Evolutionary conservation across 768 basidiomycete genomes (phyloP), one percentile per base, ranked within the genome.

Genomic region (Russula lepida): DNA sequence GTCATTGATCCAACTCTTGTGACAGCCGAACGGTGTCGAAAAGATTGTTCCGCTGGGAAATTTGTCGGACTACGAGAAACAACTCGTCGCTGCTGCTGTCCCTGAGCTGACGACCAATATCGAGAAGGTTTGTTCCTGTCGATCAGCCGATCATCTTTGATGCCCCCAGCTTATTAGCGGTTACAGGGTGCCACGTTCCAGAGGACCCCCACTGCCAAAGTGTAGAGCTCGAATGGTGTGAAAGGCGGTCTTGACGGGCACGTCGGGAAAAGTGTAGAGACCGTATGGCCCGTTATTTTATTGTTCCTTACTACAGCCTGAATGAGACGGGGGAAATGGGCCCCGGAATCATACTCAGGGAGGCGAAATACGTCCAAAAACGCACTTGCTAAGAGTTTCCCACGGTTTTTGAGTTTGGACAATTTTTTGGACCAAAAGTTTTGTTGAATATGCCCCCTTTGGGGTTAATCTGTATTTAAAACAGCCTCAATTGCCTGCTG

Each of bases 21-120:
- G 50, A n/a, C 64, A 95, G 92, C 71, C 81, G 58, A 81, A 83
- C 60, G 97, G 95, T 70, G 86, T 94, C 54, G 79, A 80, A 68
- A 91, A 84, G 76, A 92, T 99, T 70, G 74, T 81, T 67, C 73
- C 86, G n/a, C 79, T 98, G 44, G 95, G 95, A 4, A 77, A 78
- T 51, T 74, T 95, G 68, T 84, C 85, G 2, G 78, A 79, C 1
- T 81, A 76, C 56, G 95, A 99, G 79, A 73, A 84, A 68, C 74
- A 68, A n/a, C 85, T 98, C 58, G 72, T 99, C 71, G 75, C 81
- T 66, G 88, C 86, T 67, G 91, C 89, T 43, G 71, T 98, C 58
- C 86, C 89, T 13, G 95, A 98, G 72, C 80, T 95, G 35, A 68
- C 70, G 53, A 77, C 69, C 56, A 93, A 85, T 76, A 93, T 95